Percentiles rank a stretch among this genome's conserved stretches.
phyloP scores from a whole-genome alignment of 139 green algal species.

The Astrephomene gubernaculifera region DNA sequence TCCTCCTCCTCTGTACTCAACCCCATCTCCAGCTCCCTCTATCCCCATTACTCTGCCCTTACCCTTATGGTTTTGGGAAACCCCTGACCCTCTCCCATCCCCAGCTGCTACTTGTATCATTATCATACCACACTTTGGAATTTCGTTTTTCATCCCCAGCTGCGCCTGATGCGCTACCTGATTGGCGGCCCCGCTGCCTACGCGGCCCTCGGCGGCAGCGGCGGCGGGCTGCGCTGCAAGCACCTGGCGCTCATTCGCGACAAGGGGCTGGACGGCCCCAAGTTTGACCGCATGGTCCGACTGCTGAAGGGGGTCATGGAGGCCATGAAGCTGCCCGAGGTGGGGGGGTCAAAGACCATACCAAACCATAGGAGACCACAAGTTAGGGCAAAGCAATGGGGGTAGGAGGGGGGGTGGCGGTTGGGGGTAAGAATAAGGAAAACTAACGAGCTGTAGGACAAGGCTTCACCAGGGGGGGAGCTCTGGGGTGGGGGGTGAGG shows the following conservation, averaged over 20 bases:
- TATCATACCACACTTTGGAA: too few relatives aligned
- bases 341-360: too few relatives aligned
- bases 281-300: background rate
- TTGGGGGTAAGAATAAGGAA: too few relatives aligned
- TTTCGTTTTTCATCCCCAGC: slow-evolving; percentile 7
- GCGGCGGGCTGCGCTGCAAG: slow-evolving; percentile 21
- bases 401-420: too few relatives aligned
- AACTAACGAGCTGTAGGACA: too few relatives aligned
- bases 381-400: too few relatives aligned
- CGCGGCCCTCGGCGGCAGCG: slow-evolving; percentile 12
- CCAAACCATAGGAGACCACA: too few relatives aligned
- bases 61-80: background rate
- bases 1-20: background rate
- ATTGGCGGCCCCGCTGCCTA: slow-evolving; percentile 3
- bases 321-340: too few relatives aligned
- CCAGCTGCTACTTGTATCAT: too few relatives aligned
- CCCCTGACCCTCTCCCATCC: background rate
- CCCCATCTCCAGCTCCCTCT: background rate
- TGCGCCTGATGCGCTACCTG: slow-evolving; percentile 39
- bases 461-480: too few relatives aligned
- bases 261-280: slow-evolving; percentile 5
- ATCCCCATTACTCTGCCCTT: background rate
- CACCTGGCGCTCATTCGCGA: slow-evolving; percentile 9
- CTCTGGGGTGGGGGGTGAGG: too few relatives aligned
- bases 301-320: background rate